Conservation (phyloP, 768 basidiomycete genomes). For the Mycena albidolilacea region DNA sequence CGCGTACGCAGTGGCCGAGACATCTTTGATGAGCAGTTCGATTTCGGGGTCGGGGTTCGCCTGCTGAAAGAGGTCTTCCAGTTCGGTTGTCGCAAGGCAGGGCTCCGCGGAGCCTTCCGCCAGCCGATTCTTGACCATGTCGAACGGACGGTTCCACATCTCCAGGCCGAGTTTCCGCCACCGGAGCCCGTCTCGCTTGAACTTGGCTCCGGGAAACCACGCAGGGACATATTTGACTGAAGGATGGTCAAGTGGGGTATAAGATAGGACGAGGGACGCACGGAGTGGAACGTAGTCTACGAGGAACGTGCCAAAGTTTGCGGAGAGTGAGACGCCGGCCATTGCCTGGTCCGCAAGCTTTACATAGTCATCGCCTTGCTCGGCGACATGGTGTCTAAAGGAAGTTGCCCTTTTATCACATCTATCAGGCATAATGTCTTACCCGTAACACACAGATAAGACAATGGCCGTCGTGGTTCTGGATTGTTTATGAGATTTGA, state of each 20-base stretch:
- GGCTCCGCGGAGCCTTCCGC: conserved; percentile 36
- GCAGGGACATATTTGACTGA: conserved; percentile 59
- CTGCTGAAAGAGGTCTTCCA: conserved; percentile 28
- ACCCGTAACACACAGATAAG: conserved; percentile 36
- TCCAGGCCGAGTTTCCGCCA: conserved; percentile 52
- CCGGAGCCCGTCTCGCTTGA: conserved; percentile 55
- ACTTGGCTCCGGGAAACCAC: conserved; percentile 53
- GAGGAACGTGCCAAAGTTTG: conserved; percentile 39
- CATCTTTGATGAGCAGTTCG: conserved; percentile 41
- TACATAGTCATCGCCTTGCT: conserved; percentile 44
- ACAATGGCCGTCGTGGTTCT: conserved; percentile 35
- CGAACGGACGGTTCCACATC: conserved; percentile 55
- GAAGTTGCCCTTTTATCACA: neutral
- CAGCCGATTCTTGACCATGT: conserved; percentile 45
- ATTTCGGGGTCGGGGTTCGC: conserved; percentile 22
- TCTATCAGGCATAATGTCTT: neutral
- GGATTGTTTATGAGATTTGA: neutral
- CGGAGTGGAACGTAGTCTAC: conserved; percentile 38
- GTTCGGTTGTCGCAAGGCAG: conserved; percentile 35
- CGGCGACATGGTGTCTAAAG: conserved; percentile 37
- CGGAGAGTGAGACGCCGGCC: conserved; percentile 24
- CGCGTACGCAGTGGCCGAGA: conserved; percentile 48
- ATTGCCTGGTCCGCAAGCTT: conserved; percentile 43
- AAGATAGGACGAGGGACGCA: neutral
- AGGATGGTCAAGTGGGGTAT: neutral